These are phyloP conservation scores for Exophiala bonariae DNA, from an alignment of 2,329 filamentous ascomycete species.

Conservation along the genomic window DNA sequence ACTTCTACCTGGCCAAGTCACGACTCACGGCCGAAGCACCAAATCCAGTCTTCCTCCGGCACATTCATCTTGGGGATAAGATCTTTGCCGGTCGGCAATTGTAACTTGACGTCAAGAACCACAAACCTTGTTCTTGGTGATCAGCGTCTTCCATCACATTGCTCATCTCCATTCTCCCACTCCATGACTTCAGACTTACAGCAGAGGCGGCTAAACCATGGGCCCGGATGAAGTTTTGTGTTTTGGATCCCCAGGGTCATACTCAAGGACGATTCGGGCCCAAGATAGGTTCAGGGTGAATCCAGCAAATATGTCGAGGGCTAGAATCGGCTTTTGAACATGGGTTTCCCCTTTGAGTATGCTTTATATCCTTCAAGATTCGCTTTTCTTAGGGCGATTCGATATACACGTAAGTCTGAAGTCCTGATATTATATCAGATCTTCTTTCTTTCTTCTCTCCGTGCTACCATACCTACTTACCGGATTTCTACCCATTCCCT, in stretches of 20 bases:
- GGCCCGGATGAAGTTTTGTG: background rate
- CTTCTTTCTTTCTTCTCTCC: background rate
- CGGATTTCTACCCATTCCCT: background rate
- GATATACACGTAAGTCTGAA: background rate
- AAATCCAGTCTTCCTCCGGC: too few relatives aligned
- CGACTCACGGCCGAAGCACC: too few relatives aligned
- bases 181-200: background rate
- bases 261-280: too few relatives aligned
- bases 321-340: background rate
- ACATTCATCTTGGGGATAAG: background rate
- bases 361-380: background rate
- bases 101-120: background rate
- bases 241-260: background rate
- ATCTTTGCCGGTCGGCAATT: constrained; percentile 7
- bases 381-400: background rate
- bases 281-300: background rate
- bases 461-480: background rate
- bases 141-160: background rate
- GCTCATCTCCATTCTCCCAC: too few relatives aligned
- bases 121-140: background rate
- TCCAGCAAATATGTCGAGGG: background rate
- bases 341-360: background rate
- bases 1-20: too few relatives aligned
- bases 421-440: background rate
- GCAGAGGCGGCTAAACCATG: background rate